Evolutionary conservation across 305 asterid species (phyloP).

Genomic region (Fraxinus paxiana): DNA sequence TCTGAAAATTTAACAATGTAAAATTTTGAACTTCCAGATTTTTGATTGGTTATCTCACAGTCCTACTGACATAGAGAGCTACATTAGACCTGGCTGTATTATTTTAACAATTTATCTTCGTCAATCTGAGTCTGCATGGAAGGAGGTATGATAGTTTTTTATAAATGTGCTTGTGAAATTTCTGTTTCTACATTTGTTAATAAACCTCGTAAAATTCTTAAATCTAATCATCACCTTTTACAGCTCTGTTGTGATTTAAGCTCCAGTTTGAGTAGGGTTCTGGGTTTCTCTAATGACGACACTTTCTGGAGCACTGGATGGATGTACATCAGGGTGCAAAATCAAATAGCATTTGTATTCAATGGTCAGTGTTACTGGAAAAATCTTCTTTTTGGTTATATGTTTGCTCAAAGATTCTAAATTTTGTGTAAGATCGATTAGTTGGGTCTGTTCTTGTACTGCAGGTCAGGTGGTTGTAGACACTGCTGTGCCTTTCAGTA

Average conservation of each 20-base stretch:
- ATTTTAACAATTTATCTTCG: constrained; percentile 67
- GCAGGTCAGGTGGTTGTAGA: constrained; percentile 67
- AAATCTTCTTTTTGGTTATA: not conserved
- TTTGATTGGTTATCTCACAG: constrained; percentile 80
- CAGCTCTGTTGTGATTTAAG: constrained; percentile 64
- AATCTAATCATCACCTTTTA: constrained; percentile 25
- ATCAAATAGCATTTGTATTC: constrained; percentile 56
- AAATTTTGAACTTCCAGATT: constrained; percentile 51
- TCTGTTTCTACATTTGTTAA: not conserved
- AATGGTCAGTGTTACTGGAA: constrained; percentile 42
- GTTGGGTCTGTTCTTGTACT: constrained; percentile 27
- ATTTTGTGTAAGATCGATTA: constrained; percentile 22
- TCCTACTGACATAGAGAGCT: constrained; percentile 82
- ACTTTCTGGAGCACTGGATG: constrained; percentile 75
- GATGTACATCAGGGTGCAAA: constrained; percentile 67
- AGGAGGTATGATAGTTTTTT: constrained; percentile 53
- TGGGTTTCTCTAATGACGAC: constrained; percentile 49
- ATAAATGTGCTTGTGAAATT: not conserved
- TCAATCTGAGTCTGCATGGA: constrained; percentile 62
- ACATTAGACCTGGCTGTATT: constrained; percentile 79
- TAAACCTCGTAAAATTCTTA: constrained; percentile 16
- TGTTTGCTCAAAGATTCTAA: constrained; percentile 12
- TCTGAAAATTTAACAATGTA: constrained; percentile 20
- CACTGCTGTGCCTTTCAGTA: constrained; percentile 47
- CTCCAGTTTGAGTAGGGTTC: constrained; percentile 66